Conservation (phyloP, 345 rosid genomes). For the Hibiscus mutabilis region DNA sequence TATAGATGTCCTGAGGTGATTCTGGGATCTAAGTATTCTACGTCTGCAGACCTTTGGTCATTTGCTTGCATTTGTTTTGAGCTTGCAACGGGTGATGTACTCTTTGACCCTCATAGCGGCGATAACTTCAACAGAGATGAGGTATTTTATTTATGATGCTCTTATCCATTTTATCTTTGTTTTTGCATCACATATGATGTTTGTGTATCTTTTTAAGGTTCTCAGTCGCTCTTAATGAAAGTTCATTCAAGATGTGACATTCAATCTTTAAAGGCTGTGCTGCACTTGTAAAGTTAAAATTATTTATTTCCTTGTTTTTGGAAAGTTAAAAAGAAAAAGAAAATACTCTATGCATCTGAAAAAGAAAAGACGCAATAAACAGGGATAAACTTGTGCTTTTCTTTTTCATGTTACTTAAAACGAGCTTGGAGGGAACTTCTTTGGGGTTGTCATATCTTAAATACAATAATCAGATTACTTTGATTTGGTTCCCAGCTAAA, state of each 20-base stretch:
- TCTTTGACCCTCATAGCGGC: slow-evolving; percentile 69
- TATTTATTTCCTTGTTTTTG: neutral
- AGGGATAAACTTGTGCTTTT: neutral
- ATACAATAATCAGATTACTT: neutral
- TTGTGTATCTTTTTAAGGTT: neutral
- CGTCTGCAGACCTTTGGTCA: slow-evolving; percentile 75
- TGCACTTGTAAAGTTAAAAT: neutral
- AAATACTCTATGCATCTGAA: neutral
- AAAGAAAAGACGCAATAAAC: neutral
- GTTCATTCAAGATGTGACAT: neutral
- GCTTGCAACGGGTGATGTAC: slow-evolving; percentile 73
- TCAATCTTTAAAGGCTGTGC: neutral
- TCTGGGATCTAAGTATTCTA: slow-evolving; percentile 72
- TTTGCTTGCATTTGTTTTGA: slow-evolving; percentile 79
- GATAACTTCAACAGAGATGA: slow-evolving; percentile 70
- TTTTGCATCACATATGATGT: neutral
- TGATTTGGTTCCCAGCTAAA: neutral
- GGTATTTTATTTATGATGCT: slow-evolving; percentile 27
- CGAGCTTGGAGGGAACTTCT: neutral
- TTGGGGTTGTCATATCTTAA: neutral
- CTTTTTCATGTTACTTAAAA: neutral
- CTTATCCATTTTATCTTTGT: neutral
- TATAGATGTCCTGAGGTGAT: slow-evolving; percentile 72
- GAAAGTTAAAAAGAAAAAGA: neutral
- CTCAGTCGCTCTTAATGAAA: neutral